A percentile compares a stretch with the other conserved stretches of the same genome.
These are phyloP conservation scores for Gliomastix tumulicola DNA, from an alignment of 2,329 filamentous ascomycete species.

Conservation along the genomic window DNA sequence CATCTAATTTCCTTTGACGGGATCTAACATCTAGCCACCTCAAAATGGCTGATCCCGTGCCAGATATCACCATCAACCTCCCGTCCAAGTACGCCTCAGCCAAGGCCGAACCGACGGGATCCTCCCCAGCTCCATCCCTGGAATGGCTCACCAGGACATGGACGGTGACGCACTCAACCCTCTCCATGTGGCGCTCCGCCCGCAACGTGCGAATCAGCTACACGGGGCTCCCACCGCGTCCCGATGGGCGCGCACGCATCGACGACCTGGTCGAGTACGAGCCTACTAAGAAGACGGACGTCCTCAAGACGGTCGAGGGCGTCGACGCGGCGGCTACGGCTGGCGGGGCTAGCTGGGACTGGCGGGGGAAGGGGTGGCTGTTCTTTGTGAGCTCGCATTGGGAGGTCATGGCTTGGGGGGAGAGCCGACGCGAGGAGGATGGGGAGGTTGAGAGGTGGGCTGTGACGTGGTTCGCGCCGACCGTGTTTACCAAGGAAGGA, in stretches of 20 bases:
- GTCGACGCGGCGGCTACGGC: constrained; percentile 43
- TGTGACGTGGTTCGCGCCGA: constrained; percentile 80
- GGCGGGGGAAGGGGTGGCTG: constrained; percentile 72
- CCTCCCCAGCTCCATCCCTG: constrained; percentile 33
- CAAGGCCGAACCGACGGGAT: constrained; percentile 11
- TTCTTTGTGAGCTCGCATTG: constrained; percentile 68
- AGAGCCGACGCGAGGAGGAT: constrained; percentile 28
- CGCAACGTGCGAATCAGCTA: constrained; percentile 80
- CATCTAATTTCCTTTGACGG: no score
- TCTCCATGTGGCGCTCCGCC: constrained; percentile 73
- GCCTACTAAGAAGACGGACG: constrained; percentile 33
- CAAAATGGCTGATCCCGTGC: constrained; percentile 7
- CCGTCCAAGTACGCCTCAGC: constrained; percentile 40
- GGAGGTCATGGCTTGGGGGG: constrained; percentile 75
- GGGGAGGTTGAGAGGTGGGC: constrained; percentile 55
- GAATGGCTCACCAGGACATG: constrained; percentile 61
- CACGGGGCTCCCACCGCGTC: constrained; percentile 36
- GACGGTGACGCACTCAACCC: constrained; percentile 69
- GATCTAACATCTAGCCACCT: no score
- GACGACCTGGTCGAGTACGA: constrained; percentile 72
- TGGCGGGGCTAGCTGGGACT: constrained; percentile 59
- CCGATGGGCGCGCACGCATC: constrained; percentile 38
- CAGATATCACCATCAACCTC: constrained; percentile 17
- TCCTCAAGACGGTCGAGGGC: constrained; percentile 57
- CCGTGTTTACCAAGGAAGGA: constrained; percentile 75